Base-by-base conservation (phyloP, 495 filamentous ascomycete genomes). In the Collariella sp. region DNA sequence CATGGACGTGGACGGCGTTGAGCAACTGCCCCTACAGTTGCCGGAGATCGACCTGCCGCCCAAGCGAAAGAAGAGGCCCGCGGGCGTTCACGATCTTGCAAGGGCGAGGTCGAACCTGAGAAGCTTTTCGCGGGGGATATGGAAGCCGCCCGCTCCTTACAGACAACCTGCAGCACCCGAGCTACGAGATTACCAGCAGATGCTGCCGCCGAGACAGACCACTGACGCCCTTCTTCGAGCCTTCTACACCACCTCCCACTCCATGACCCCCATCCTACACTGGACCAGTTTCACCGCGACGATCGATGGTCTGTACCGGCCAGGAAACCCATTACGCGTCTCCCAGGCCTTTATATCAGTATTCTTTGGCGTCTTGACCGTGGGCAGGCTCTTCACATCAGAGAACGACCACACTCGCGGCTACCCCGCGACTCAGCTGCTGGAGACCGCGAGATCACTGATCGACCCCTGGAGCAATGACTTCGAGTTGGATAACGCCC, bases 401-500 rank as follows among this genome's bases (percentile, higher is more conserved):
- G 84, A 89, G 26, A 68, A 72, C 45, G 63, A 67, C 34, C 61
- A 60, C 22, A 72, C 72, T 46, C 75, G 82, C 33, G 74, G 79
- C 39, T 72, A 82, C 46, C 74, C 83, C 47, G 89, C 89, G 12
- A 80, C 80, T 46, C 76, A 81, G 45, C 91, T 85, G 55, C 69
- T 95, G 24, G 84, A 88, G 52, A 80, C 79, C 19, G 84, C 89
- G 5, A 79, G 82, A 51, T 77, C 74, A 33, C 70, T 86, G 10
- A 80, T 87, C 39, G 87, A 94, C 70, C 79, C 88, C 5, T 96
- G 88, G 83, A 82, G 84, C 50, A 88, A 96, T 60, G 83, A 86
- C 39, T 83, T 87, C 62, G 84, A 81, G 13, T 76, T 95, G 41
- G 89, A 95, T 61, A 81, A 91, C 62, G 88, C 83, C 12, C 78